Percentiles rank a stretch among this genome's conserved stretches.
Conservation (phyloP, 2,329 filamentous ascomycete genomes). For the Aspergillus amoenus region DNA sequence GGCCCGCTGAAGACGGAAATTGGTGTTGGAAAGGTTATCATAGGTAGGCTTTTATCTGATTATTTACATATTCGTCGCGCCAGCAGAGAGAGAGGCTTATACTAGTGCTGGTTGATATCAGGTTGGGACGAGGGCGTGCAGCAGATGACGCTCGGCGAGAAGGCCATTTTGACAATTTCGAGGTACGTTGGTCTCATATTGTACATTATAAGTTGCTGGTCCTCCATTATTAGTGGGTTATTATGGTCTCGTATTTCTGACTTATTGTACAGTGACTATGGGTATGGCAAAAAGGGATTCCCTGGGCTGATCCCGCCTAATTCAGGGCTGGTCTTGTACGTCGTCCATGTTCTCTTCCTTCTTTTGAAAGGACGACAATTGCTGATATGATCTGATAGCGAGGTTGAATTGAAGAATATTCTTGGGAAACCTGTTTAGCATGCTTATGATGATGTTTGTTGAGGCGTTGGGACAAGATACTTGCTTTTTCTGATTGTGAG, state of each 20-base stretch:
- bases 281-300: constrained; percentile 59
- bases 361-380: background rate
- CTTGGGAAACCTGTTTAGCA: background rate
- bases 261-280: constrained; percentile 33
- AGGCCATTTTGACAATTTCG: constrained; percentile 78
- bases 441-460: background rate
- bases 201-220: background rate
- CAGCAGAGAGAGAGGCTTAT: too few species aligned
- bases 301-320: constrained; percentile 73
- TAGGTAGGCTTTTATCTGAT: constrained; percentile 54
- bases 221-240: too few species aligned
- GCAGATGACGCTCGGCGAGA: constrained; percentile 88
- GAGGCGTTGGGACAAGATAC: background rate
- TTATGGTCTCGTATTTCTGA: background rate
- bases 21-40: constrained; percentile 81
- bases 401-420: constrained; percentile 13
- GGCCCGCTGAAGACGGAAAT: constrained; percentile 76
- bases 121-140: constrained; percentile 84
- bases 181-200: constrained; percentile 53
- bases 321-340: constrained; percentile 81
- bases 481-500: too few species aligned
- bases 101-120: background rate
- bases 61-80: background rate
- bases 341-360: constrained; percentile 23
- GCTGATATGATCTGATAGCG: background rate